Evolutionary conservation across 208 protist genomes (phyloP).

Genomic region (Tritrichomonas foetus): DNA sequence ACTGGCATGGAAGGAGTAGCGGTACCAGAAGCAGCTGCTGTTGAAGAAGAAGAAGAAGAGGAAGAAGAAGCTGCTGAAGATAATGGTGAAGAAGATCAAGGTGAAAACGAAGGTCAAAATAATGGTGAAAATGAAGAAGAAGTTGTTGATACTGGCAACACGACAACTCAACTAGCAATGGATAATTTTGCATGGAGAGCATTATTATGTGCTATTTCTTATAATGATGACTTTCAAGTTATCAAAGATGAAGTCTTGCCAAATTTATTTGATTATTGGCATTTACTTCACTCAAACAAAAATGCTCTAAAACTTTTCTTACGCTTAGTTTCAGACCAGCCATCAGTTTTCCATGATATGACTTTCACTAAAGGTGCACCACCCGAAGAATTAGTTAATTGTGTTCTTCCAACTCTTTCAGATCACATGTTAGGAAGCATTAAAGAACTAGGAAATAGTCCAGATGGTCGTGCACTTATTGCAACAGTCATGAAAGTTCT

Average conservation of each 20-base stretch:
- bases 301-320: background rate
- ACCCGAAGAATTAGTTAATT: background rate
- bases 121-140: background rate
- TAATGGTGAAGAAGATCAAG: background rate
- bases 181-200: background rate
- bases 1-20: background rate
- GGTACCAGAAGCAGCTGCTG: background rate
- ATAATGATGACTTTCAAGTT: background rate
- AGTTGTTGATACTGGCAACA: background rate
- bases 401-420: background rate
- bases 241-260: background rate
- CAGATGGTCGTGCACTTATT: background rate
- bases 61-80: background rate
- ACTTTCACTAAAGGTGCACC: background rate
- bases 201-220: background rate
- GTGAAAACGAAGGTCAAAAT: background rate
- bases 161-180: background rate
- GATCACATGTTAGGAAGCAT: background rate
- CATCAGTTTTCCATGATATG: background rate
- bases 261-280: background rate
- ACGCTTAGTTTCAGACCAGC: background rate
- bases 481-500: background rate
- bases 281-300: background rate
- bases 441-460: background rate
- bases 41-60: background rate